These are phyloP conservation scores for Paspalum notatum DNA, from an alignment of 176 grass and related monocot genomes.

Conservation along the genomic window DNA sequence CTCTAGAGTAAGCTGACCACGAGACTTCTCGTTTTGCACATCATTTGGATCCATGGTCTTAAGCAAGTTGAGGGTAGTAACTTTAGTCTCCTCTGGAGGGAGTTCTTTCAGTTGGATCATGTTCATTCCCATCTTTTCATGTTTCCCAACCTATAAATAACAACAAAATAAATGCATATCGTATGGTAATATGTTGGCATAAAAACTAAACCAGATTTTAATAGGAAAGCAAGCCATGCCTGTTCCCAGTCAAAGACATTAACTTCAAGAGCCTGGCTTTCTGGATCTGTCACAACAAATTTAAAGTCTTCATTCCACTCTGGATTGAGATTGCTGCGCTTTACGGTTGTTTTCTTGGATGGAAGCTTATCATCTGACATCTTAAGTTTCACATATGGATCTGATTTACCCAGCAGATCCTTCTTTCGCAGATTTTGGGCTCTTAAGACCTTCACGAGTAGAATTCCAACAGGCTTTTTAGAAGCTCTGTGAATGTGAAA, in stretches of 20 bases:
- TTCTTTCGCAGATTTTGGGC: conserved; percentile 80
- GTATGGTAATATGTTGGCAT: not conserved
- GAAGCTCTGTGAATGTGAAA: conserved; percentile 61
- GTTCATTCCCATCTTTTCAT: conserved; percentile 92
- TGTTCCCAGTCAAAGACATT: conserved; percentile 92
- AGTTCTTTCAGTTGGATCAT: conserved; percentile 66
- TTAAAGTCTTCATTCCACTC: conserved; percentile 96
- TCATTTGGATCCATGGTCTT: conserved; percentile 77
- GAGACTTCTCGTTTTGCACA: conserved; percentile 75
- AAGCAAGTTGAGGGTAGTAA: conserved; percentile 72
- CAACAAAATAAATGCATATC: not conserved
- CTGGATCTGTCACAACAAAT: conserved; percentile 80
- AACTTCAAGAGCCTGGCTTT: conserved; percentile 74
- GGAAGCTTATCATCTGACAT: conserved; percentile 80
- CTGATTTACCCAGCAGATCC: conserved; percentile 93
- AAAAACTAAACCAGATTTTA: conserved; percentile 28
- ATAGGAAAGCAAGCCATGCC: conserved; percentile 50
- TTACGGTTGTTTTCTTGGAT: conserved; percentile 87
- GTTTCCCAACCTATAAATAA: conserved; percentile 68
- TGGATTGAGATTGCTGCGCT: conserved; percentile 86
- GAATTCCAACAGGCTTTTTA: conserved; percentile 88
- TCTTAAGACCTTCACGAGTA: conserved; percentile 73
- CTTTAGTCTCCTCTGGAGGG: conserved; percentile 63
- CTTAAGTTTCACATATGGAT: conserved; percentile 92
- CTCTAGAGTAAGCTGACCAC: conserved; percentile 72